phyloP scores from a whole-genome alignment of 306 rosid species.

The Vigna reflexopilosa region DNA sequence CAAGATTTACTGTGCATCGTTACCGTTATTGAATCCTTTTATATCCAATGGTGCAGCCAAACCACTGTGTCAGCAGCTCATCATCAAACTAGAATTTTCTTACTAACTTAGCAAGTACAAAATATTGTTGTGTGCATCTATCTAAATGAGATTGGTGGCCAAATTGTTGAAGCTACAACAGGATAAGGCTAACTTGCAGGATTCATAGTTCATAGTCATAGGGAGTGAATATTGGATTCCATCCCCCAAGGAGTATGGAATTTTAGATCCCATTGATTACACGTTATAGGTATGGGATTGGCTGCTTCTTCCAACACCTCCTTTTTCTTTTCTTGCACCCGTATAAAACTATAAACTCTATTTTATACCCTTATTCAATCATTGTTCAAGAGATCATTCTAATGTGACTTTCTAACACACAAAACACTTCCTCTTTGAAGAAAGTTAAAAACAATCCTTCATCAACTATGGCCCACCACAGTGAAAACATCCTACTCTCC shows the following conservation, averaged over 20 bases:
- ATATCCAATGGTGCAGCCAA: not conserved
- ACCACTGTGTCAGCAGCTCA: not conserved
- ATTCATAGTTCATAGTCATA: not conserved
- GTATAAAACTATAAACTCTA: too few relatives aligned
- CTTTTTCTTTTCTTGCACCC: too few relatives aligned
- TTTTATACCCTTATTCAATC: too few relatives aligned
- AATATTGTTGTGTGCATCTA: not conserved
- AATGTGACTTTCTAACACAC: too few relatives aligned
- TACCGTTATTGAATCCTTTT: not conserved
- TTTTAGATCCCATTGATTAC: not conserved
- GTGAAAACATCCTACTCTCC: too few relatives aligned
- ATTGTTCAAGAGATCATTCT: too few relatives aligned
- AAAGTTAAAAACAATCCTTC: too few relatives aligned
- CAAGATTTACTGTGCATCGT: not conserved
- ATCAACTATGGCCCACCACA: too few relatives aligned
- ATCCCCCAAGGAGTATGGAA: not conserved
- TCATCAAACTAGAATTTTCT: not conserved
- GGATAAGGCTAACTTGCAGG: not conserved
- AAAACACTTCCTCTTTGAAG: too few relatives aligned
- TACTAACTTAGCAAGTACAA: not conserved
- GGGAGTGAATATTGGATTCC: not conserved
- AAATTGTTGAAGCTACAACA: not conserved
- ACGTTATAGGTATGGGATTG: too few relatives aligned
- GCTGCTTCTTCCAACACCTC: too few relatives aligned
- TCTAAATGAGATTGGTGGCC: not conserved